A percentile compares a stretch with the other conserved stretches of the same genome.
Evolutionary conservation across 2,329 filamentous ascomycete species (phyloP).

Genomic region (Clarireedia paspali): DNA sequence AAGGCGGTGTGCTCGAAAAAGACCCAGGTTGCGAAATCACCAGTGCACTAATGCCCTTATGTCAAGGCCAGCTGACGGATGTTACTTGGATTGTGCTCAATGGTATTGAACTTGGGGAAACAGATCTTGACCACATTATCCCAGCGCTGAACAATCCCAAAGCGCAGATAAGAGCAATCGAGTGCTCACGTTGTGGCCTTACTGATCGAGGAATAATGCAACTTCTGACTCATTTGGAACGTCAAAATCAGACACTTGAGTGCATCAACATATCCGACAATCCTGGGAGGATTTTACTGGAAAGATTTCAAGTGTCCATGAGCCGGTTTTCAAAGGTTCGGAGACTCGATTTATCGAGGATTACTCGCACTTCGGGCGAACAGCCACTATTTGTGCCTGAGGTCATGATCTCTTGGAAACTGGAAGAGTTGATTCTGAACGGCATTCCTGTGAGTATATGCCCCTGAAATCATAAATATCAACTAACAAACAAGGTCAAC

Average conservation of each 20-base stretch:
- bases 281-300: slow-evolving; percentile 54
- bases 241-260: slow-evolving; percentile 60
- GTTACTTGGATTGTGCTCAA: slow-evolving; percentile 65
- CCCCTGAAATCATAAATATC: background rate
- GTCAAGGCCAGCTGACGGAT: slow-evolving; percentile 58
- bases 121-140: slow-evolving; percentile 56
- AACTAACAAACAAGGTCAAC: slow-evolving; percentile 39
- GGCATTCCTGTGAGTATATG: slow-evolving; percentile 41
- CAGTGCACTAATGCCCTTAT: slow-evolving; percentile 61
- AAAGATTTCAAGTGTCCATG: slow-evolving; percentile 58
- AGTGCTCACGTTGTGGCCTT: slow-evolving; percentile 56
- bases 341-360: slow-evolving; percentile 57
- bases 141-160: slow-evolving; percentile 58
- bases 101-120: slow-evolving; percentile 62
- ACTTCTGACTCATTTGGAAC: slow-evolving; percentile 54
- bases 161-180: slow-evolving; percentile 59
- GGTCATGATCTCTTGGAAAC: slow-evolving; percentile 57
- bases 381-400: slow-evolving; percentile 59
- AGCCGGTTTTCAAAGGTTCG: slow-evolving; percentile 59
- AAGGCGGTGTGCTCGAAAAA: slow-evolving; percentile 40
- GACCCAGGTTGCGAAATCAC: slow-evolving; percentile 63
- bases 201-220: slow-evolving; percentile 51
- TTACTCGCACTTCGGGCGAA: slow-evolving; percentile 53
- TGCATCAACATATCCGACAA: slow-evolving; percentile 60
- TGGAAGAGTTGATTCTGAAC: slow-evolving; percentile 59